Evolutionary conservation across 1,284 basidiomycete genomes (phyloP), one percentile per base, ranked within the genome.

Genomic region (Bjerkandera adusta): DNA sequence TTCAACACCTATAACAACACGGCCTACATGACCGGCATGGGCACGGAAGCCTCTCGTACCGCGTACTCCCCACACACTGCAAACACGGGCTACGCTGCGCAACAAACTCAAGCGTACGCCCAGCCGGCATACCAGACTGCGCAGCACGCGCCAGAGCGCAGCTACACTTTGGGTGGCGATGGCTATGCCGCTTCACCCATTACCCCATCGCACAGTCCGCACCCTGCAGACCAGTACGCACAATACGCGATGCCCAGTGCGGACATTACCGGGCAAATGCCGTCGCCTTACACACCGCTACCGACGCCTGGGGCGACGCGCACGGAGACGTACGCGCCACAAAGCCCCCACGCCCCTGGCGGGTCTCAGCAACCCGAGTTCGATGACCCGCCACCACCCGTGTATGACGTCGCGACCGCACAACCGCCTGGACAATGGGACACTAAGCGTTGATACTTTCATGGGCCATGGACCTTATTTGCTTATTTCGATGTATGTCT

Each of bases 321-420:
- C 27, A 53, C 59, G 25, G 55, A 57, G 38, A 62, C 58, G 5
- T 39, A 48, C 32, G n/a, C 47, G 5, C 41, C 30, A 21, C 30
- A 43, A 13, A n/a, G n/a, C n/a, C 41, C 10, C 15, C 25, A 15
- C 30, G 29, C 41, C 7, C 36, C 21, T n/a, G 8, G 12, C 16
- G 36, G 25, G 21, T 25, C 25, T 25, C 40, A 36, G 4, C 15
- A 10, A 36, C 35, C 12, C 10, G 35, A 8, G 18, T 34, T 26
- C 22, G 35, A 37, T 11, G 36, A 50, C 57, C 29, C 29, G 57
- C 16, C 48, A 30, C 85, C 85, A 12, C 84, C 84, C 16, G 70
- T 68, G 47, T 87, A 87, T 59, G 84, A 85, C 24, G 68, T 70
- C 12, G 75, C 74, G 27, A 60, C 66, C n/a, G 62, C 76, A n/a